Base-by-base conservation (phyloP, 2,329 filamentous ascomycete genomes). In the Hypocreales sp. region DNA sequence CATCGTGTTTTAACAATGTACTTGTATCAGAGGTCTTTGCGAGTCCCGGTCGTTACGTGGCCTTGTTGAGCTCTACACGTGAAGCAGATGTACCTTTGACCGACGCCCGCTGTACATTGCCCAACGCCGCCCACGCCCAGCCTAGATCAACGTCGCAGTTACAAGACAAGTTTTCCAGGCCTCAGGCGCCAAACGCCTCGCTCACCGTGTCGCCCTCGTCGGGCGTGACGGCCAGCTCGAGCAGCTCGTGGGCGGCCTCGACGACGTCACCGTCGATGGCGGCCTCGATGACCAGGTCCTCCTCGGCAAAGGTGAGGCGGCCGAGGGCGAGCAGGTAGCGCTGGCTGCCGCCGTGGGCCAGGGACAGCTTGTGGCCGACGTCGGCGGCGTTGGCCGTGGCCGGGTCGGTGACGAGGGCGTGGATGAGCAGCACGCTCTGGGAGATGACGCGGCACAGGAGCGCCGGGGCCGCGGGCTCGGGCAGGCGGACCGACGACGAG, bases 281-380 rank as follows among this genome's bases (percentile, higher is more conserved):
- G 2, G 63, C 60, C 50, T 94, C 84, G 16, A 92, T 62, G 8
- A 90, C 67, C 7, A 80, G 51, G 17, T 82, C 78, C 34, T 92
- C 82, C 26, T 74, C 71, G 5, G 72, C 76, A 47, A 93, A 94
- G 0, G 81, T 83, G n/a, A 95, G 56, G 22, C 87, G 59, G 0
- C 82, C 84, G 24, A 98, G 57, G 3, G 73, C 72, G 8, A 94
- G 68, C 1, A 92, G 59, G 42, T 92, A 87, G 28, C 84, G 83
- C 43, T 93, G 83, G 27, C 72, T 69, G 1, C 76, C 80, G 4
- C 82, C 81, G 5, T 71, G 64, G 0, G 80, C 68, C 7, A 67
- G 66, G 0, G 66, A 62, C 5, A 93, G 59, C 47, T 87, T 92
- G 26, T 68, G 64, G 26, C 72, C 66, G 35, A 92, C 69, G 37